A percentile compares a stretch with the other conserved stretches of the same genome.
Conservation (phyloP, 2,329 filamentous ascomycete species). For the Pseudogymnoascus sp. region DNA sequence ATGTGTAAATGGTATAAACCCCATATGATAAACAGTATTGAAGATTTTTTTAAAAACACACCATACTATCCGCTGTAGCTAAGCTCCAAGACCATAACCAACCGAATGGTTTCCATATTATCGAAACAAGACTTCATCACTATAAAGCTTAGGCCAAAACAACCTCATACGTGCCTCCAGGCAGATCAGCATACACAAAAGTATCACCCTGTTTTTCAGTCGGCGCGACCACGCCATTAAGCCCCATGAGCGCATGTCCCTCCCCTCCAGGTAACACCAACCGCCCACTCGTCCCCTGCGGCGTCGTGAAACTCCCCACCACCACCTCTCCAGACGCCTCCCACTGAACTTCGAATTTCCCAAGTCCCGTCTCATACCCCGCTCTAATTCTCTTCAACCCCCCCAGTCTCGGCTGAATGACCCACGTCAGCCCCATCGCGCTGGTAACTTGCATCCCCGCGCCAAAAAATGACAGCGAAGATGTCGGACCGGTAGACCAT, state of each 20-base stretch:
- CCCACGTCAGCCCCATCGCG: conserved; percentile 25
- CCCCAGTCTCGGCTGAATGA: conserved; percentile 25
- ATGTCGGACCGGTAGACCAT: conserved; percentile 31
- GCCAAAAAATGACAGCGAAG: conserved; percentile 25
- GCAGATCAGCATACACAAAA: background rate
- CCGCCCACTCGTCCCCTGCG: conserved; percentile 11
- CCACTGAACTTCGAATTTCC: conserved; percentile 29
- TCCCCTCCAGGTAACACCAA: conserved; percentile 12
- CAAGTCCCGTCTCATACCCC: conserved; percentile 31
- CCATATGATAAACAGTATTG: background rate
- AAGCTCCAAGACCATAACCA: background rate
- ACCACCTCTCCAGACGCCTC: conserved; percentile 12
- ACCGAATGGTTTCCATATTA: background rate
- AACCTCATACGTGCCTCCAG: background rate
- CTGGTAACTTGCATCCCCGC: conserved; percentile 26
- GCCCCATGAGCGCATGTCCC: background rate
- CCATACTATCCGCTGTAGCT: background rate
- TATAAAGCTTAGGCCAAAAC: background rate
- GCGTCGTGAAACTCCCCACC: conserved; percentile 6
- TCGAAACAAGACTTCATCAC: too few relatives aligned
- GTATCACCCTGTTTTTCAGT: background rate
- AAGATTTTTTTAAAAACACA: background rate
- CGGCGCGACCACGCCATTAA: background rate
- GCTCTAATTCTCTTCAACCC: conserved; percentile 30
- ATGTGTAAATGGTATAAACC: background rate